A percentile compares a stretch with the other conserved stretches of the same genome.
These are phyloP conservation scores for Alternaria brassicae DNA, from an alignment of 2,329 filamentous ascomycete genomes.

Conservation along the genomic window DNA sequence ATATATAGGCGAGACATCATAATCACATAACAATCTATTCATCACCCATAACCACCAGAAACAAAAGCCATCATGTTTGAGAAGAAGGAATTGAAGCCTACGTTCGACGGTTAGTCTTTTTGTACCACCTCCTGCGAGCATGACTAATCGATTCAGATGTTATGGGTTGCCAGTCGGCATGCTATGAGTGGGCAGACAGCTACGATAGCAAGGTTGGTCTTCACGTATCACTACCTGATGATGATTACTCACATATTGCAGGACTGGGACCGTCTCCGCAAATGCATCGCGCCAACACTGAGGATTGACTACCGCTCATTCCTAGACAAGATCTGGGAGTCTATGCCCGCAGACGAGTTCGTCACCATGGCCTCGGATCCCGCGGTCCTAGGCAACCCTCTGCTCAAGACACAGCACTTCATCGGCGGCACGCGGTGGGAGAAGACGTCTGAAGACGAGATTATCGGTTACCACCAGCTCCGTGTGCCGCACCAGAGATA, in stretches of 20 bases:
- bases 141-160: conserved; percentile 51
- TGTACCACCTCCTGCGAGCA: neutral
- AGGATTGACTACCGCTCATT: conserved; percentile 72
- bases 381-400: conserved; percentile 61
- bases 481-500: conserved; percentile 66
- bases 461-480: conserved; percentile 64
- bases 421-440: conserved; percentile 62
- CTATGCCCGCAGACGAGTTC: conserved; percentile 63
- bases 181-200: conserved; percentile 70
- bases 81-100: conserved; percentile 40
- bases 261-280: conserved; percentile 67
- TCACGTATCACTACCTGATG: neutral
- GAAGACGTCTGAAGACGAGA: conserved; percentile 57
- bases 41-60: neutral
- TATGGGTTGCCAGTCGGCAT: conserved; percentile 58
- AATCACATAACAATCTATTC: neutral
- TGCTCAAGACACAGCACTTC: conserved; percentile 65
- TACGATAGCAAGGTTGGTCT: conserved; percentile 65
- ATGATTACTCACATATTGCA: conserved; percentile 18
- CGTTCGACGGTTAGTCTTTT: conserved; percentile 42
- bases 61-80: conserved; percentile 37
- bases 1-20: conserved; percentile 1
- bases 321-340: conserved; percentile 63
- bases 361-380: conserved; percentile 60
- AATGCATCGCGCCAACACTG: conserved; percentile 68